Conservation (phyloP, 2,329 filamentous ascomycete species). For the Eutypella sp. region DNA sequence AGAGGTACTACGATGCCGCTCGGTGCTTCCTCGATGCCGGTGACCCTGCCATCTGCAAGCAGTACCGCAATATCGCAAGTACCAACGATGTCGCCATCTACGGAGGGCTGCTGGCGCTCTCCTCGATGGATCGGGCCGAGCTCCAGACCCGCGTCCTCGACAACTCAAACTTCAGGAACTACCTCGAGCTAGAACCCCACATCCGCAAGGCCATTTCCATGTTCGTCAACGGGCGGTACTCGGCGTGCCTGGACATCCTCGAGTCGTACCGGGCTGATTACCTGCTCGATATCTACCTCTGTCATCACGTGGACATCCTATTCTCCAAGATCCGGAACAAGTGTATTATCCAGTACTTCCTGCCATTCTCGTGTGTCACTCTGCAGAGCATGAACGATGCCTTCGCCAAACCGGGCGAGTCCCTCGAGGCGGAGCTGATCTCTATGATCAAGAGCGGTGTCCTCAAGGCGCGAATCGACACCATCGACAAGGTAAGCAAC, state of each 20-base stretch:
- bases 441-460: slow-evolving; percentile 68
- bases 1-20: slow-evolving; percentile 59
- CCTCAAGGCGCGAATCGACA: slow-evolving; percentile 77
- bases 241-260: slow-evolving; percentile 74
- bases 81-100: slow-evolving; percentile 90
- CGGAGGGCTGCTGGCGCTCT: slow-evolving; percentile 82
- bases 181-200: slow-evolving; percentile 89
- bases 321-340: slow-evolving; percentile 78
- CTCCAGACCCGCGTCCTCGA: slow-evolving; percentile 75
- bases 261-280: slow-evolving; percentile 81
- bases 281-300: slow-evolving; percentile 82
- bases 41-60: slow-evolving; percentile 41
- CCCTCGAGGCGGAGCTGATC: slow-evolving; percentile 70
- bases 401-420: slow-evolving; percentile 60
- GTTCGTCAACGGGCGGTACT: slow-evolving; percentile 89
- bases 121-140: slow-evolving; percentile 76
- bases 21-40: slow-evolving; percentile 63
- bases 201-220: slow-evolving; percentile 84
- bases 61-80: slow-evolving; percentile 67
- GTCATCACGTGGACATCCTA: slow-evolving; percentile 64
- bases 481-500: slow-evolving; percentile 65
- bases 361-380: slow-evolving; percentile 84
- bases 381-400: slow-evolving; percentile 71
- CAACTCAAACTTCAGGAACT: slow-evolving; percentile 74
- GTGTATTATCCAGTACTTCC: slow-evolving; percentile 88